phyloP scores from a whole-genome alignment of 2,329 filamentous ascomycete species.

The Mycosphaerella sp. region DNA sequence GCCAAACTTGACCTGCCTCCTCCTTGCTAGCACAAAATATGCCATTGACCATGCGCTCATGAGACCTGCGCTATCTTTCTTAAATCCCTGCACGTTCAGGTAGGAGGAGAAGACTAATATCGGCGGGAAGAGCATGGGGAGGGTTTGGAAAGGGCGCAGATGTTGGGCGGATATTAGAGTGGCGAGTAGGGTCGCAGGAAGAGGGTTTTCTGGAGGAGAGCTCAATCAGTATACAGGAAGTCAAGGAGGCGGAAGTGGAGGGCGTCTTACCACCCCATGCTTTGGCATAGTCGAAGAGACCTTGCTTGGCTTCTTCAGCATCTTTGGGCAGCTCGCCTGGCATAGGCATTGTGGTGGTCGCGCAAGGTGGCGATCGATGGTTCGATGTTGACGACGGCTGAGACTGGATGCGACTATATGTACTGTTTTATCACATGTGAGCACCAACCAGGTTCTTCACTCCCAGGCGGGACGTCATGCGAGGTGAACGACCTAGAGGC shows the following conservation, averaged over 20 bases:
- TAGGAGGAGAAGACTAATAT: conserved; percentile 61
- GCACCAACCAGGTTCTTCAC: background rate
- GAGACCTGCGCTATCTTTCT: conserved; percentile 57
- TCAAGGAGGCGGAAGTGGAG: conserved; percentile 14
- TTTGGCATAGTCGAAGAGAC: conserved; percentile 42
- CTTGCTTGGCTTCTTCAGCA: conserved; percentile 36
- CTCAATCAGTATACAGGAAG: conserved; percentile 8
- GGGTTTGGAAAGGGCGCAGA: conserved; percentile 57
- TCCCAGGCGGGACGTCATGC: background rate
- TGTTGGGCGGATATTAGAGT: conserved; percentile 62
- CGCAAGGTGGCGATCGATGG: no score
- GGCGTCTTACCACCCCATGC: conserved; percentile 47
- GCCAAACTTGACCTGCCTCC: conserved; percentile 48
- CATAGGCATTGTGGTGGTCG: conserved; percentile 35
- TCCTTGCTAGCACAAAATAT: conserved; percentile 57
- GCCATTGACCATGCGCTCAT: conserved; percentile 60
- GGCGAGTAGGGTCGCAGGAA: conserved; percentile 59
- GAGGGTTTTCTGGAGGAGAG: conserved; percentile 51
- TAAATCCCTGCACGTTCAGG: conserved; percentile 57
- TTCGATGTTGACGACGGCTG: background rate
- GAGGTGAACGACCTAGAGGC: no score
- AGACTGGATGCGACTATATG: background rate
- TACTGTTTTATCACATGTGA: background rate
- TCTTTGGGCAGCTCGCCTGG: conserved; percentile 34
- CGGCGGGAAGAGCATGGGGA: conserved; percentile 63